Percentiles rank a stretch among this genome's conserved stretches.
phyloP scores from a whole-genome alignment of 1,139 yeast genomes.

The Scheffersomyces illinoinensis region DNA sequence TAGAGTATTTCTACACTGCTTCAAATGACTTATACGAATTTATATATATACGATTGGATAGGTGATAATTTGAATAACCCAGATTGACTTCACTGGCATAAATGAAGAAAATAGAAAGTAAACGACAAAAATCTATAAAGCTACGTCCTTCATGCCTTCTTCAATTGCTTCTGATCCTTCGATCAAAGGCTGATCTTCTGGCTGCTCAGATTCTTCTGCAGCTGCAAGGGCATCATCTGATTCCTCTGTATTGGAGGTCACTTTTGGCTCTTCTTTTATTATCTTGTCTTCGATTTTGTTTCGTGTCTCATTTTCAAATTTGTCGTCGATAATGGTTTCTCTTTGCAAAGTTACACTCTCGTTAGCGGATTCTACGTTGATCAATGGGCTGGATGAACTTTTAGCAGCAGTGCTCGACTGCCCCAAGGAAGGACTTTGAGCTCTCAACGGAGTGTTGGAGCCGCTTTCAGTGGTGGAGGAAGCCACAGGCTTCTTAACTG shows the following conservation, averaged over 20 bases:
- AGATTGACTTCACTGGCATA: not conserved
- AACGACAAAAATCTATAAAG: conserved; percentile 5
- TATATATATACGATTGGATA: not conserved
- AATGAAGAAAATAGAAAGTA: not conserved
- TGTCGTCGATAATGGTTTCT: conserved; percentile 45
- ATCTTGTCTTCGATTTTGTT: conserved; percentile 6
- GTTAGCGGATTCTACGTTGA: conserved; percentile 31
- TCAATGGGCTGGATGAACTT: conserved; percentile 24
- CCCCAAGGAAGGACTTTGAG: conserved; percentile 11
- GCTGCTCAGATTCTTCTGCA: conserved; percentile 7
- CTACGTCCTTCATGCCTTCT: conserved; percentile 18
- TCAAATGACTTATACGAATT: not conserved
- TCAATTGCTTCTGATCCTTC: conserved; percentile 5
- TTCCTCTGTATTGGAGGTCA: conserved; percentile 4
- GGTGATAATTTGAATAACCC: not conserved
- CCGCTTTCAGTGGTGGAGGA: conserved; percentile 9
- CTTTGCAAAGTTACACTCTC: conserved; percentile 36
- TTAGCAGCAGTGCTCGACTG: conserved; percentile 10
- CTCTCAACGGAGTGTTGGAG: conserved; percentile 11
- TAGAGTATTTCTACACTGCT: not conserved
- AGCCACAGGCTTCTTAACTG: conserved; percentile 12
- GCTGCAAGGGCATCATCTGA: conserved; percentile 1
- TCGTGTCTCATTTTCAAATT: conserved; percentile 4
- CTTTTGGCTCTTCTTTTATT: conserved; percentile 5
- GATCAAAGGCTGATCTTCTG: conserved; percentile 3